Base-by-base conservation (phyloP, 371 early-diverging fungal species). In the Cokeromyces recurvatus region DNA sequence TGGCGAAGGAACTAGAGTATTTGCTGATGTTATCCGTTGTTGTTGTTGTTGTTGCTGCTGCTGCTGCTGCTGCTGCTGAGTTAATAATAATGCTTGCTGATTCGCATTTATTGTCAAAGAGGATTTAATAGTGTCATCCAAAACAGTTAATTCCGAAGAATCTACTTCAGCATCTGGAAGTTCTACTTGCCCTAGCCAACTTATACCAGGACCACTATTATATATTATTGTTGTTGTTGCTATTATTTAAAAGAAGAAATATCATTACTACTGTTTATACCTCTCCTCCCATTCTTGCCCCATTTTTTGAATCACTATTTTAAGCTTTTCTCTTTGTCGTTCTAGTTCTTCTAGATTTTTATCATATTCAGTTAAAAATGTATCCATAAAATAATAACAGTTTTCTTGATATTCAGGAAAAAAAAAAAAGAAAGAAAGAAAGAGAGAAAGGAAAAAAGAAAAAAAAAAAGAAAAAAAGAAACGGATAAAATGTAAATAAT, bases 281-380 rank as follows among this genome's bases (percentile, higher is more conserved):
- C 74, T 74, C 59, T 65, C 64, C 57, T 67, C 68, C 74, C 74
- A 74, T 55, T 74, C 74, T 51, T 69, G 50, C 9, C 70, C 74
- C 74, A 74, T 74, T 31, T 44, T 59, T 32, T 70, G 51, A 68
- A 70, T 67, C 29, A 74, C 66, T 12, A 51, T 44, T 32, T 74
- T 60, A 15, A 74, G 54, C n/a, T 67, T 52, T 51, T 69, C 62
- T 17, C 57, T 52, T 43, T 74, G 70, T 24, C 57, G 46, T 38
- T 74, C 70, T 35, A 74, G 41, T 22, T 67, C 70, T 39, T 67
- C 62, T 36, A 74, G 48, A 38, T 64, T 67, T 47, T 68, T 61
- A 41, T 74, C 74, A 64, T 74, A 74, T 27, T 74, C 70, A n/a
- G 43, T 48, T 21, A 74, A 54, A 9, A 66, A 59, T 49, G 64